Base-by-base conservation (phyloP, 2,329 filamentous ascomycete species). In the Eutypa lata region DNA sequence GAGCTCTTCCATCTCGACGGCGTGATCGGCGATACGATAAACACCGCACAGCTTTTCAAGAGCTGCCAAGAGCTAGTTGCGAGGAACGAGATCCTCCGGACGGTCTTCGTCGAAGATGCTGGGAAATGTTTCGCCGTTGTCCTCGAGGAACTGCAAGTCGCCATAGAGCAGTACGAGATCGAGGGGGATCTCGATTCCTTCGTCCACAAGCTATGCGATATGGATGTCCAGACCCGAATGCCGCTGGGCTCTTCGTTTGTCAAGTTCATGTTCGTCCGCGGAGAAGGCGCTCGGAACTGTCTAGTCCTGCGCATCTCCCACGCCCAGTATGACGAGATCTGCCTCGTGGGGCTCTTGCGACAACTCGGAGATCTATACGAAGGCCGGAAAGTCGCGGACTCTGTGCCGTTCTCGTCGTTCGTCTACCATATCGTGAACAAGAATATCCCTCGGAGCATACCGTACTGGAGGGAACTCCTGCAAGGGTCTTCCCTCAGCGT, bases 301-400 rank as follows among this genome's bases (percentile, higher is more conserved):
- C 78, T 88, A 14, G 71, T 80, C 53, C 77, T 87, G 64, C 80
- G 85, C 52, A 78, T 89, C 51, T 88, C 84, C 0, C 86, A 89
- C 65, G 82, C 85, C 0, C 85, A 88, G 59, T 88, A 88, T 62
- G 86, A 89, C 57, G 86, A 86, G 57, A 83, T 88, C 21, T 88
- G 81, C 58, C 75, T 88, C 8, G 80, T 83, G 0, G 71, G 77
- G n/a, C 76, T 88, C 19, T 77, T 88, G 53, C 75, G 75, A 18
- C 82, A 87, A 61, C 77, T 88, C 40, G 80, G 79, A 3, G 74
- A 76, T 0, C 71, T 86, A 6, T 84, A 74, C 55, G 63, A 72
- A 26, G 66, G 60, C 37, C 56, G 59, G 40, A 57, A 67, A 0
- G 63, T 67, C 0, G 60, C 62, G 3, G 58, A 65, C 6, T 68